phyloP scores from a whole-genome alignment of 1,284 basidiomycete species.

The Apiotrichum siamense region DNA sequence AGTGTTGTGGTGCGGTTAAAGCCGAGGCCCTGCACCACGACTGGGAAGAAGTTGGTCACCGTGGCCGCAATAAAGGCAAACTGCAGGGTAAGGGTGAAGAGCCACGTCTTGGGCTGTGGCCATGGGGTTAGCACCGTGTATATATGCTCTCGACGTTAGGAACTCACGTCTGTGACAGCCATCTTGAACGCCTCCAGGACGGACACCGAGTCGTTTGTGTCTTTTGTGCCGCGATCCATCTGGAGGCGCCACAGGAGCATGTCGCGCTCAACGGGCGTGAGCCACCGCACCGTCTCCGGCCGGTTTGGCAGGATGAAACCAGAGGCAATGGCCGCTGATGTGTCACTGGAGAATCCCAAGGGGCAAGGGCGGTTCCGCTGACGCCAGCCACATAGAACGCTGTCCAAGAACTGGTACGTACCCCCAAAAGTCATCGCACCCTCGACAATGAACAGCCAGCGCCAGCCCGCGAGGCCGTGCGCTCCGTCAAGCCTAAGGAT shows the following conservation, averaged over 20 bases:
- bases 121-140: constrained; percentile 4
- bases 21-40: constrained; percentile 38
- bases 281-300: constrained; percentile 28
- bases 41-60: constrained; percentile 44
- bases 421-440: constrained; percentile 28
- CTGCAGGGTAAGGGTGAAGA: constrained; percentile 22
- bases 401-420: too few species aligned
- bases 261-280: constrained; percentile 32
- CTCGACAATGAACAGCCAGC: constrained; percentile 37
- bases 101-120: constrained; percentile 37
- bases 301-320: constrained; percentile 37
- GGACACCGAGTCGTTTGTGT: constrained; percentile 28
- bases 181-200: constrained; percentile 26
- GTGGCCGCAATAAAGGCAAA: constrained; percentile 32
- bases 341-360: too few species aligned
- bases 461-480: constrained; percentile 37
- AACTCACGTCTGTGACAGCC: constrained; percentile 25
- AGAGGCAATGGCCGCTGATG: constrained; percentile 29
- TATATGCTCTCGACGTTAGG: too few species aligned
- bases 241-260: constrained; percentile 36
- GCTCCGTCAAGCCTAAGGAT: constrained; percentile 22
- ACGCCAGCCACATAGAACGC: too few species aligned
- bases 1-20: constrained; percentile 43
- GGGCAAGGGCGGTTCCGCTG: too few species aligned
- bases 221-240: constrained; percentile 30